phyloP scores from a whole-genome alignment of 1,139 yeast genomes.

The Hyphopichia wangnamkhiaoensis region DNA sequence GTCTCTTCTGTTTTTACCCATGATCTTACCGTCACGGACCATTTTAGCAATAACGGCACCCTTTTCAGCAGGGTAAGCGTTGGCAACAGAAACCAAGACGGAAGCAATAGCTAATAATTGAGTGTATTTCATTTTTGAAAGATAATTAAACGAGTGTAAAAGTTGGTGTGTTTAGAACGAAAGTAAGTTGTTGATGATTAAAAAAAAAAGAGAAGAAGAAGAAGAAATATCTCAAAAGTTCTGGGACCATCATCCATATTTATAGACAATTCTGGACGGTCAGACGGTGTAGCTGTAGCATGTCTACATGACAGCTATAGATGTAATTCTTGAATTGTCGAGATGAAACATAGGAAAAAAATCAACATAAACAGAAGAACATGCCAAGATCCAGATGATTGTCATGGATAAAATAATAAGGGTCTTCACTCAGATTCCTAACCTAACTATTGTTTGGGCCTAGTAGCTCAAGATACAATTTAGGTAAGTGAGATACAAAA shows the following conservation, averaged over 20 bases:
- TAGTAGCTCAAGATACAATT: no score
- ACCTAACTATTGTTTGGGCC: no score
- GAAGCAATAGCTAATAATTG: constrained; percentile 2
- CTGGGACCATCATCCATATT: neutral
- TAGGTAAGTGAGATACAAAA: no score
- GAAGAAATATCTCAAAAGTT: neutral
- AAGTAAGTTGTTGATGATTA: neutral
- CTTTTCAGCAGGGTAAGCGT: constrained; percentile 2
- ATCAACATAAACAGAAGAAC: no score
- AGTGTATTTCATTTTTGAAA: constrained; percentile 2
- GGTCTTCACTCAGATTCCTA: no score
- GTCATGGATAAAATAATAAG: no score
- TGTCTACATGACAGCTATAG: no score
- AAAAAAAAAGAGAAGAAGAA: neutral
- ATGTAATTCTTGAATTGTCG: no score
- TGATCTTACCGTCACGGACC: neutral
- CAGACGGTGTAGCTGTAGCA: no score
- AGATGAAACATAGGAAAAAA: no score
- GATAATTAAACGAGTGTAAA: neutral
- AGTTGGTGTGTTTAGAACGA: constrained; percentile 1
- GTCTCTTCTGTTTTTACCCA: neutral
- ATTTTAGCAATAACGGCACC: neutral
- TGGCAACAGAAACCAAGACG: neutral
- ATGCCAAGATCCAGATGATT: no score
- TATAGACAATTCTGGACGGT: no score